Percentiles rank a stretch among this genome's conserved stretches.
Conservation (phyloP, 2,329 filamentous ascomycete genomes). For the Sporothrix brasiliensis region DNA sequence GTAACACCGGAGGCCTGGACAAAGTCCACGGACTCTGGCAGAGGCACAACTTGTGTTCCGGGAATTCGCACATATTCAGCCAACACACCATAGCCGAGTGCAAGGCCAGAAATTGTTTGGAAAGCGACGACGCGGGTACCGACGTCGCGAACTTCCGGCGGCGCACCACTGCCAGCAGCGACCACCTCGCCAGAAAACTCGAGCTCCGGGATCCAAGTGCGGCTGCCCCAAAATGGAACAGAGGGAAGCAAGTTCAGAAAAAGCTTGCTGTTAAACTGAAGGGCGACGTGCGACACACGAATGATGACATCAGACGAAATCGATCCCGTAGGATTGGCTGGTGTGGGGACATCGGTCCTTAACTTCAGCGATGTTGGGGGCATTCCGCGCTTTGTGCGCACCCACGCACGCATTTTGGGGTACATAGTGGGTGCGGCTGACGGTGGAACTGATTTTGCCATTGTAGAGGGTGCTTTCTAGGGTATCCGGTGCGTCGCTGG, state of each 20-base stretch:
- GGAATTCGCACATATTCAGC: slow-evolving; percentile 44
- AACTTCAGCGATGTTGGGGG: slow-evolving; percentile 20
- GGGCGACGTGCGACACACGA: slow-evolving; percentile 42
- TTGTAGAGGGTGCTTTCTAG: not conserved
- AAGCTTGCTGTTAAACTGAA: slow-evolving; percentile 43
- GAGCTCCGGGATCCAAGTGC: slow-evolving; percentile 40
- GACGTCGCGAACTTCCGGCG: slow-evolving; percentile 30
- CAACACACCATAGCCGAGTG: slow-evolving; percentile 41
- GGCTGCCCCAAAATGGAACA: not conserved
- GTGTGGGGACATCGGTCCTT: slow-evolving; percentile 6
- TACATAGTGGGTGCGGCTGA: not conserved
- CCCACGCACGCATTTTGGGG: slow-evolving; percentile 30
- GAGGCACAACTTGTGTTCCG: slow-evolving; percentile 38
- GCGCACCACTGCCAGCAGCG: slow-evolving; percentile 37
- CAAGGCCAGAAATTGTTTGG: slow-evolving; percentile 35
- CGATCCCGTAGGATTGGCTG: slow-evolving; percentile 18
- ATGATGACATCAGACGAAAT: slow-evolving; percentile 39
- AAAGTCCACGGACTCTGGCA: slow-evolving; percentile 9
- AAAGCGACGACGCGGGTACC: slow-evolving; percentile 41
- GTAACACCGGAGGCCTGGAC: slow-evolving; percentile 40
- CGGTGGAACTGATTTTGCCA: not conserved
- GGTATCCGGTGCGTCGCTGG: no score
- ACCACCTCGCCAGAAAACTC: slow-evolving; percentile 43
- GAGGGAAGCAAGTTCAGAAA: slow-evolving; percentile 39
- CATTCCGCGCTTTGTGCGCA: slow-evolving; percentile 24